phyloP scores from a whole-genome alignment of 2,329 filamentous ascomycete genomes.

The Fusarium sp. region DNA sequence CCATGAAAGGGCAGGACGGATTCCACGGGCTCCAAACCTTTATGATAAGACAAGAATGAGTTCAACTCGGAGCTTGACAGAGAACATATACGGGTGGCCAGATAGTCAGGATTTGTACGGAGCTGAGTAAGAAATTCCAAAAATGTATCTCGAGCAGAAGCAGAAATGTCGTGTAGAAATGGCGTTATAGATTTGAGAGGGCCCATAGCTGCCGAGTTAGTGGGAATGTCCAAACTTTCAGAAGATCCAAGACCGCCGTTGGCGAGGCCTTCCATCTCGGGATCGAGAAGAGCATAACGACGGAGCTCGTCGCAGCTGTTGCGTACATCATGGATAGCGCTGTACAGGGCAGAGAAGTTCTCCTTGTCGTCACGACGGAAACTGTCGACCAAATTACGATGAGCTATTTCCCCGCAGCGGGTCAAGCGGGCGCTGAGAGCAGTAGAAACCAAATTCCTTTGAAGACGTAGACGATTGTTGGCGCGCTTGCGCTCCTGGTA shows the following conservation, averaged over 20 bases:
- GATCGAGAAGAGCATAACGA: constrained; percentile 76
- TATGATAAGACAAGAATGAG: constrained; percentile 80
- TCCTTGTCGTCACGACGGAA: constrained; percentile 84
- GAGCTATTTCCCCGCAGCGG: constrained; percentile 78
- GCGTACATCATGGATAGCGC: constrained; percentile 82
- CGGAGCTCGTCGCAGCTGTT: constrained; percentile 79
- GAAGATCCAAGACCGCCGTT: constrained; percentile 58
- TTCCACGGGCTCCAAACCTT: constrained; percentile 82
- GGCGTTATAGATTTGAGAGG: constrained; percentile 59
- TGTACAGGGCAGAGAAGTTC: constrained; percentile 78
- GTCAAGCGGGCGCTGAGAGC: constrained; percentile 79
- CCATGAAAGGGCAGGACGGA: constrained; percentile 80
- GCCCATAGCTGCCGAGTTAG: constrained; percentile 54
- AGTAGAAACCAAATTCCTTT: constrained; percentile 78
- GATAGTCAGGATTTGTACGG: constrained; percentile 86
- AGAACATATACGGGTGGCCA: constrained; percentile 83
- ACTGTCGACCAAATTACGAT: constrained; percentile 80
- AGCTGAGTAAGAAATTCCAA: constrained; percentile 84
- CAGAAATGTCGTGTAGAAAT: constrained; percentile 79
- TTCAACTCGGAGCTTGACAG: constrained; percentile 81
- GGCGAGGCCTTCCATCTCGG: constrained; percentile 71
- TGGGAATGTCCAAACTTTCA: constrained; percentile 62
- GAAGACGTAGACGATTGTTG: constrained; percentile 77
- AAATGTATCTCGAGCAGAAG: constrained; percentile 78
- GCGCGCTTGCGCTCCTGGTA: constrained; percentile 85